Conservation (phyloP, 2,329 filamentous ascomycete genomes). For the Colletotrichum sp. region DNA sequence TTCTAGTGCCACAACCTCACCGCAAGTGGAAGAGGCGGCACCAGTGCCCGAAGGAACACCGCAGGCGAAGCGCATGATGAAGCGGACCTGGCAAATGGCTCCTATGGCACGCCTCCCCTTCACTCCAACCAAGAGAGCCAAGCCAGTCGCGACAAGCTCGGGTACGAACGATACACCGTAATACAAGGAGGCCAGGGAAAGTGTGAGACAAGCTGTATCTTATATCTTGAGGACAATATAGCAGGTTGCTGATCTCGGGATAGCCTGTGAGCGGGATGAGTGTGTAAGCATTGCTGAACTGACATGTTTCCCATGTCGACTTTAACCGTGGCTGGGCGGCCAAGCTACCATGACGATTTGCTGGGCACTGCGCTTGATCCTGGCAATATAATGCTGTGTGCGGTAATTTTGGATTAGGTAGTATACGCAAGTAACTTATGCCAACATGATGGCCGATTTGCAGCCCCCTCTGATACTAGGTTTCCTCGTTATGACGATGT, state of each 20-base stretch:
- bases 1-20: neutral
- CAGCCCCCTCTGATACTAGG: neutral
- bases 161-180: neutral
- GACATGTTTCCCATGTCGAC: neutral
- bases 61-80: neutral
- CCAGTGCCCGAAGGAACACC: neutral
- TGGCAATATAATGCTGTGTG: neutral
- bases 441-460: neutral
- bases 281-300: neutral
- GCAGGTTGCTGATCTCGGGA: neutral
- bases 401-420: too few relatives aligned
- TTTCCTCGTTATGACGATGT: neutral
- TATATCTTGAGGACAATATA: neutral
- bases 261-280: neutral
- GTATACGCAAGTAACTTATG: neutral
- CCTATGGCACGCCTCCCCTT: neutral
- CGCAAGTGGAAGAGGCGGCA: neutral
- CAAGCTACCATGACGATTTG: neutral
- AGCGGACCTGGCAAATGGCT: neutral
- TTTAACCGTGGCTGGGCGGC: neutral
- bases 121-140: neutral
- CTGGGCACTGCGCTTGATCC: neutral
- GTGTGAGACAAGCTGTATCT: neutral
- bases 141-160: neutral
- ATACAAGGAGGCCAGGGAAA: neutral